phyloP scores from a whole-genome alignment of 2,329 filamentous ascomycete genomes.

The Beauveria sp. region DNA sequence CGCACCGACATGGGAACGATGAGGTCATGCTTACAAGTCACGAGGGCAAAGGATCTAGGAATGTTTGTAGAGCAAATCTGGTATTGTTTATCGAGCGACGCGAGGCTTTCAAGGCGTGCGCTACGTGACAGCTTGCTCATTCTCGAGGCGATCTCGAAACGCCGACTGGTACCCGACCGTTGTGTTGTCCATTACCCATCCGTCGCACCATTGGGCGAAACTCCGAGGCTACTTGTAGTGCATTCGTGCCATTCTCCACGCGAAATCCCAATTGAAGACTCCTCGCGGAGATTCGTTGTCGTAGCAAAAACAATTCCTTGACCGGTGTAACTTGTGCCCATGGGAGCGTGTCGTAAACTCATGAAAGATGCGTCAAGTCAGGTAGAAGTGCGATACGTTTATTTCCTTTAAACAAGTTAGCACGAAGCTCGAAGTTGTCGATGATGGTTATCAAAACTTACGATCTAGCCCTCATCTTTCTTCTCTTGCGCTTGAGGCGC shows the following conservation, averaged over 20 bases:
- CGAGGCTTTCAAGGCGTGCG: conserved; percentile 8
- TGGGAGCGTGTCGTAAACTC: conserved; percentile 28
- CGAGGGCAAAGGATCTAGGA: not conserved
- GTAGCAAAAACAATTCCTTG: conserved; percentile 7
- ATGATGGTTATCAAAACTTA: conserved; percentile 45
- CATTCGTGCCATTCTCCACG: conserved; percentile 1
- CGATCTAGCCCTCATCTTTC: conserved; percentile 98
- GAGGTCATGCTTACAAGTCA: conserved; percentile 6
- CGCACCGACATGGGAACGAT: not conserved
- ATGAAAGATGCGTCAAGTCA: conserved; percentile 42
- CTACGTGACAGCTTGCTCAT: conserved; percentile 11
- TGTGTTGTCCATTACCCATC: conserved; percentile 13
- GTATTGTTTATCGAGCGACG: conserved; percentile 10
- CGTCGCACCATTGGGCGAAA: conserved; percentile 11
- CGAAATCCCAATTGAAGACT: not conserved
- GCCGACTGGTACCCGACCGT: conserved; percentile 12
- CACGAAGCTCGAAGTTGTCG: conserved; percentile 6
- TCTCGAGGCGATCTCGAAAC: conserved; percentile 10
- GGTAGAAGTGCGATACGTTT: conserved; percentile 56
- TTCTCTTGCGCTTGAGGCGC: conserved; percentile 99
- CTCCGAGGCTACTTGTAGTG: conserved; percentile 9
- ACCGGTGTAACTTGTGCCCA: conserved; percentile 8
- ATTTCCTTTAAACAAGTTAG: conserved; percentile 49
- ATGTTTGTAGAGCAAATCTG: conserved; percentile 10
- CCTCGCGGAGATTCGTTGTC: conserved; percentile 6